These are phyloP conservation scores for Chaetomiaceae sp. DNA, from an alignment of 2,329 filamentous ascomycete species.

Conservation along the genomic window DNA sequence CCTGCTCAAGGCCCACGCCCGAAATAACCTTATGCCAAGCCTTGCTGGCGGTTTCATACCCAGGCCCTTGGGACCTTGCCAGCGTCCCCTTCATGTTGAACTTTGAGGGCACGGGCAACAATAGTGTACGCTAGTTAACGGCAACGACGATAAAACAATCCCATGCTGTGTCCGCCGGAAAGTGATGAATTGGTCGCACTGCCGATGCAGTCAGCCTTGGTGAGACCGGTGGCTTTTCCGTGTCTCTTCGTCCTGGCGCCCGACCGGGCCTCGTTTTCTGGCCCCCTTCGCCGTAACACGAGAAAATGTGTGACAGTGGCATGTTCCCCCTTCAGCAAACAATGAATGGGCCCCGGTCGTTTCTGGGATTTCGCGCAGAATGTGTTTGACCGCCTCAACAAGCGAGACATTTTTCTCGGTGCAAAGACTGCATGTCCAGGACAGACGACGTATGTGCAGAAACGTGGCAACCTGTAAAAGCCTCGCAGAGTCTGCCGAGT, in stretches of 20 bases:
- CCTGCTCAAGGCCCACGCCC: slow-evolving; percentile 8
- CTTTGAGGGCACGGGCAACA: too few relatives aligned
- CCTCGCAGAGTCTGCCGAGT: slow-evolving; percentile 7
- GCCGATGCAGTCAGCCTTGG: slow-evolving; percentile 5
- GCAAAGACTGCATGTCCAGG: not conserved
- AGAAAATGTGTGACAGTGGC: slow-evolving; percentile 1
- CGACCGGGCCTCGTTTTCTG: not conserved
- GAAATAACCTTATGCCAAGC: slow-evolving; percentile 22
- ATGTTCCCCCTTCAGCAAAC: not conserved
- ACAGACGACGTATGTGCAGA: not conserved
- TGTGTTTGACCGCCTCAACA: not conserved
- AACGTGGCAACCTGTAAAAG: slow-evolving; percentile 17
- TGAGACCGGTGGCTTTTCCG: not conserved
- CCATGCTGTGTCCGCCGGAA: not conserved
- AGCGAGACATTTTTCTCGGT: not conserved
- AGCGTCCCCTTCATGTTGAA: slow-evolving; percentile 5
- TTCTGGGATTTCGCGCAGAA: not conserved
- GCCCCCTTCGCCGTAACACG: not conserved
- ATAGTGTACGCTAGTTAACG: too few relatives aligned
- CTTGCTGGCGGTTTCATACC: slow-evolving; percentile 8
- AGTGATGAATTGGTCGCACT: not conserved
- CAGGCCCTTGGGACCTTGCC: not conserved
- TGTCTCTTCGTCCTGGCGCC: not conserved
- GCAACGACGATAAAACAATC: too few relatives aligned
- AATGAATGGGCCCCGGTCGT: not conserved